Conservation (phyloP, 2,329 filamentous ascomycete genomes). For the Aspergillaceae sp. region DNA sequence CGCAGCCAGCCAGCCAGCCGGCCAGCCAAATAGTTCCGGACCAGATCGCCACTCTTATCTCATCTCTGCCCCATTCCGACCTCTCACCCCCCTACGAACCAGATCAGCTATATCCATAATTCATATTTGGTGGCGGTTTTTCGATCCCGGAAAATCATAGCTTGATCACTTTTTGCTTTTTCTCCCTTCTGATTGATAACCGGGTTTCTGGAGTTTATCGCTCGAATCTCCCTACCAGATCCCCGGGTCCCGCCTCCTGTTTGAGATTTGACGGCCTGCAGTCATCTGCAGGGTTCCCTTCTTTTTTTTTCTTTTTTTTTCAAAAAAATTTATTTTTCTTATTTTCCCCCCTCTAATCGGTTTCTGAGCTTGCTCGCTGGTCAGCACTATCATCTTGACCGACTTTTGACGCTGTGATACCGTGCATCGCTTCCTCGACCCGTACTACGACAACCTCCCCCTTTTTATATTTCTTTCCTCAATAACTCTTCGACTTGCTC, state of each 20-base stretch:
- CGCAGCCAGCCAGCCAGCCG: constrained; percentile 2
- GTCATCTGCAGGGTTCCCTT: constrained; percentile 13
- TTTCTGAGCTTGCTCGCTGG: constrained; percentile 1
- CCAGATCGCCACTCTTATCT: constrained; percentile 7
- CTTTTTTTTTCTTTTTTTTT: constrained; percentile 1
- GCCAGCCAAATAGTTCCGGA: constrained; percentile 3
- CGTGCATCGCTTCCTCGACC: constrained; percentile 22
- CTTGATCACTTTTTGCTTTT: too few species aligned
- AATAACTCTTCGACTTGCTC: not conserved
- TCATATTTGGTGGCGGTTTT: not conserved
- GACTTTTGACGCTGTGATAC: constrained; percentile 31
- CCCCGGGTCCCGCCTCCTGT: constrained; percentile 9
- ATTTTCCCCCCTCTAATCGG: constrained; percentile 1
- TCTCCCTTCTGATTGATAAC: too few species aligned
- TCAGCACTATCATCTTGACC: constrained; percentile 23
- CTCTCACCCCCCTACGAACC: not conserved
- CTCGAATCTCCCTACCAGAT: not conserved
- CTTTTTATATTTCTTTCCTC: constrained; percentile 8
- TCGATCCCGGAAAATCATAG: not conserved
- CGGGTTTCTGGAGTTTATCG: not conserved
- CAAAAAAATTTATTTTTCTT: too few species aligned
- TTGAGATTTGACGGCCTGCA: constrained; percentile 18
- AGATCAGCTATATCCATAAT: not conserved
- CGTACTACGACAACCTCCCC: constrained; percentile 18
- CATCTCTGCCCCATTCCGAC: not conserved